Evolutionary conservation across 257 asterid genomes (phyloP), one percentile per base, ranked within the genome.

Genomic region (Nicotiana knightiana): DNA sequence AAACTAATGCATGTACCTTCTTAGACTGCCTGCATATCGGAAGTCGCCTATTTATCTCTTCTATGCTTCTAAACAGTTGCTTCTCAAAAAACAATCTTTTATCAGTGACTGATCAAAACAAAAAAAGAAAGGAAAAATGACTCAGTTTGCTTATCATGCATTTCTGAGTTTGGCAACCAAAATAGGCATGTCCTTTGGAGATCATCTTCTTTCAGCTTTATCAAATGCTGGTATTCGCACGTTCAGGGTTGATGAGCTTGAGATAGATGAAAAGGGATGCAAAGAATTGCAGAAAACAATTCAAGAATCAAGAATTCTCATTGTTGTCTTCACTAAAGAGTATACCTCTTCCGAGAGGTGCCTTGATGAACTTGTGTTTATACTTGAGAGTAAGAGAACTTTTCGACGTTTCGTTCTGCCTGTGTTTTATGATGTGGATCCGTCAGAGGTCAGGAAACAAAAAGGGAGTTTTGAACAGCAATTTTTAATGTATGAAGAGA

Each of bases 361-460:
- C 57, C 84, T 81, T 58, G 84, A 81, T 53, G 67, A 81, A 70
- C 84, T 81, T n/a, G 63, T 73, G 18, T 54, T 68, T 17, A 71
- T 71, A 32, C 73, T 82, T 82, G 55, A 82, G 77, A 62, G 71
- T 21, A 68, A 59, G 71, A 82, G 18, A 55, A 18, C 61, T 58
- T 18, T 33, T 18, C 81, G 84, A 55, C 70, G 65, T 58, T 62
- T 68, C 2, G 54, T 82, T 82, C 28, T 82, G n/a, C 85, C 85
- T 26, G 75, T 82, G 12, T 82, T 82, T 79, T 82, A 82, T 75
- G 76, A 82, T 71, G 81, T 82, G 51, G 81, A 82, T 37, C 80
- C 80, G 28, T 82, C 84, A 16, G 63, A 68, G 9, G 67, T 82
- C 63, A 58, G 71, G 80, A 39, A 21, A 15, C 81, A 82, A 18